Conservation (phyloP, 345 rosid genomes). For the Euphorbia lathyris region DNA sequence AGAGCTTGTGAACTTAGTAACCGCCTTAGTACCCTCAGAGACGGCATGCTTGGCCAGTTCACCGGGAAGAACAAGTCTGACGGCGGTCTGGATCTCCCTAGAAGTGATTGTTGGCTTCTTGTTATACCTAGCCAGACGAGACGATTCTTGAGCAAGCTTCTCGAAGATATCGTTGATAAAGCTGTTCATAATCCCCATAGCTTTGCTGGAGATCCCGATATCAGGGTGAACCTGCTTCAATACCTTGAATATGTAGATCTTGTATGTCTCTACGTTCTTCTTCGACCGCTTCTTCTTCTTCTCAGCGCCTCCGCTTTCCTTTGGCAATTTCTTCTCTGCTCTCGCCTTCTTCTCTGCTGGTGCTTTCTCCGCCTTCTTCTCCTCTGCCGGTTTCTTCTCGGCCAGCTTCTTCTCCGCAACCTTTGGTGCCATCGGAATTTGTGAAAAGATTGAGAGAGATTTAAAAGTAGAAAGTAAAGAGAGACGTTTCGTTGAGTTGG, state of each 20-base stretch:
- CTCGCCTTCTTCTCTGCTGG: conserved; percentile 18
- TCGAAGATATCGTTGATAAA: too few relatives aligned
- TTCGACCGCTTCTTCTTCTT: conserved; percentile 13
- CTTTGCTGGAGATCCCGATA: conserved; percentile 12
- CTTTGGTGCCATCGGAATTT: conserved; percentile 1
- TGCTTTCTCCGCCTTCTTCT: conserved; percentile 3
- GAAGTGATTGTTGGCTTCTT: too few relatives aligned
- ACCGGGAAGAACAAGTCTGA: too few relatives aligned
- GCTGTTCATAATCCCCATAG: conserved; percentile 17
- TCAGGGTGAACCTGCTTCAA: conserved; percentile 14
- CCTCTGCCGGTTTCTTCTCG: too few relatives aligned
- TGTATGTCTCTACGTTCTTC: conserved; percentile 10
- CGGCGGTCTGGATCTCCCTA: too few relatives aligned
- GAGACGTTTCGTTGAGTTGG: too few relatives aligned
- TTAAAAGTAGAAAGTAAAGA: too few relatives aligned
- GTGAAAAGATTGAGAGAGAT: not conserved
- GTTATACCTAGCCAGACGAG: too few relatives aligned
- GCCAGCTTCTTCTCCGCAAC: conserved; percentile 9
- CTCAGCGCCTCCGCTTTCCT: conserved; percentile 11
- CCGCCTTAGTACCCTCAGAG: too few relatives aligned
- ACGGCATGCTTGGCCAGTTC: too few relatives aligned
- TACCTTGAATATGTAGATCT: conserved; percentile 8
- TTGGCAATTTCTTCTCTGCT: conserved; percentile 13
- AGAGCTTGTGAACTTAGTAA: too few relatives aligned
- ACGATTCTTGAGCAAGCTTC: too few relatives aligned